Evolutionary conservation across 2,329 filamentous ascomycete species (phyloP).

Genomic region (Xylariaceae sp.): DNA sequence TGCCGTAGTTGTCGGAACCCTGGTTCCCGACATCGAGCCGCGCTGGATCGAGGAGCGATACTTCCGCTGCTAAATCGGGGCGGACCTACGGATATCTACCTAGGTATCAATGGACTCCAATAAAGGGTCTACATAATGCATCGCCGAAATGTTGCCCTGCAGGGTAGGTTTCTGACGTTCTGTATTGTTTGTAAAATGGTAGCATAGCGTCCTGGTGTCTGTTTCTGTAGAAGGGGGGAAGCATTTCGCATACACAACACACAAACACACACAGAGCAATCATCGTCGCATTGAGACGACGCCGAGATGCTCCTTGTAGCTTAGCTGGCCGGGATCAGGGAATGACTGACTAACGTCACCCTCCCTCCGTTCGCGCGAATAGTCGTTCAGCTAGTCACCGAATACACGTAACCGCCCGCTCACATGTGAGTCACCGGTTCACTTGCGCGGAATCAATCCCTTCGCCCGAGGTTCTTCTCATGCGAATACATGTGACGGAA

Average conservation of each 20-base stretch:
- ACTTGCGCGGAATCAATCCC: background rate
- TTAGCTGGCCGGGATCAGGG: background rate
- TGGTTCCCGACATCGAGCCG: conserved; percentile 76
- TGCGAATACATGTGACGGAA: background rate
- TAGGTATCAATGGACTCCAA: background rate
- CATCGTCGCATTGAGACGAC: background rate
- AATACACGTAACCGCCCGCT: background rate
- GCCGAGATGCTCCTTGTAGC: background rate
- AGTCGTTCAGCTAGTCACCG: background rate
- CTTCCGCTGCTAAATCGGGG: conserved; percentile 64
- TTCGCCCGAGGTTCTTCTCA: background rate
- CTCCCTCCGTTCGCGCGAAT: background rate
- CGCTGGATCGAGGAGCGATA: conserved; percentile 89
- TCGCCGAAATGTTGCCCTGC: background rate
- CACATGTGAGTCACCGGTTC: background rate
- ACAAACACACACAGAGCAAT: background rate
- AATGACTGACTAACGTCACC: background rate
- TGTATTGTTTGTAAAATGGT: conserved; percentile 1
- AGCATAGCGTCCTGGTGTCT: conserved; percentile 11
- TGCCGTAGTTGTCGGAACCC: conserved; percentile 75
- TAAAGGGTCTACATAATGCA: background rate
- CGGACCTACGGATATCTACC: background rate
- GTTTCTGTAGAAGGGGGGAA: background rate
- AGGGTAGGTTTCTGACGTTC: background rate
- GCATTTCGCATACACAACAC: background rate